Percentiles rank a stretch among this genome's conserved stretches.
Conservation (phyloP, 352 stramenopile species). For the Pythium aquatile region DNA sequence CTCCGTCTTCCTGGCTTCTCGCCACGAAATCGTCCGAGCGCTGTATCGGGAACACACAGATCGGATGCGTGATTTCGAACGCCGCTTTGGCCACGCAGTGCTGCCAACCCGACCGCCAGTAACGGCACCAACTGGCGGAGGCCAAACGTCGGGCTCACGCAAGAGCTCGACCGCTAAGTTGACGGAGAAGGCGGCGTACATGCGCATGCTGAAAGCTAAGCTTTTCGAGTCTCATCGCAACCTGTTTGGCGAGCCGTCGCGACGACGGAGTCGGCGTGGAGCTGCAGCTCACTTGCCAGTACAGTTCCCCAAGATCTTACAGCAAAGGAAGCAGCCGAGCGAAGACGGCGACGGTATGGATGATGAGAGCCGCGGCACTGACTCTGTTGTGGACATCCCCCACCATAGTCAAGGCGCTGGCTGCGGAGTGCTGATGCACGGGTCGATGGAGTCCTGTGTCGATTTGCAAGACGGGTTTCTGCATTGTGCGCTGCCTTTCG, state of each 20-base stretch:
- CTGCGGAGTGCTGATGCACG: neutral
- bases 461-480: conserved; percentile 51
- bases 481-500: conserved; percentile 40
- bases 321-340: conserved; percentile 10
- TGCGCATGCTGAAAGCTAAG: conserved; percentile 17
- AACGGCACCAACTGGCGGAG: neutral
- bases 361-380: neutral
- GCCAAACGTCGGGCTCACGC: neutral
- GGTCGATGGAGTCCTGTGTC: conserved; percentile 28
- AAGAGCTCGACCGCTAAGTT: conserved; percentile 3
- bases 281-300: conserved; percentile 24
- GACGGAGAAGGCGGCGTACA: conserved; percentile 17
- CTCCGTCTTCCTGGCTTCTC: conserved; percentile 54
- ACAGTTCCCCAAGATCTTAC: conserved; percentile 50
- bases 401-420: neutral
- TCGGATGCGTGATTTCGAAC: conserved; percentile 42
- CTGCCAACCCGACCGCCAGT: neutral
- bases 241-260: neutral
- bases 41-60: conserved; percentile 46
- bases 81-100: conserved; percentile 35
- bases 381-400: neutral
- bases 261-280: conserved; percentile 8
- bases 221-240: conserved; percentile 19
- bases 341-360: conserved; percentile 21
- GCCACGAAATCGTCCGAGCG: conserved; percentile 46